A percentile compares a stretch with the other conserved stretches of the same genome.
Conservation (phyloP, 768 basidiomycete genomes). For the Dioszegia aurantiaca region DNA sequence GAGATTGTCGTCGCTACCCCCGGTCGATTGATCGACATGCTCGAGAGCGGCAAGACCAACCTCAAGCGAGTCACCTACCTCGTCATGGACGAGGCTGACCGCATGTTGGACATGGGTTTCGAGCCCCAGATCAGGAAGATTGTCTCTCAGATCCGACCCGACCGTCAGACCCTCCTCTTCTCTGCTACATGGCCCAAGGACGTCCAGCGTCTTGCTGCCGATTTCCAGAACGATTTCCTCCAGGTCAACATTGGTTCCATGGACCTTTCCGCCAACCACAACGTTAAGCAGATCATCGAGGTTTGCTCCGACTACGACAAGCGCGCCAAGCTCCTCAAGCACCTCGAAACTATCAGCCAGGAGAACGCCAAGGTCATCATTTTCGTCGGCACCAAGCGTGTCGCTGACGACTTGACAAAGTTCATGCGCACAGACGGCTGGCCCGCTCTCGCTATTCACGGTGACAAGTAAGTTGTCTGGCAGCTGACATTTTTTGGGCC, state of each 20-base stretch:
- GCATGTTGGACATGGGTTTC: conserved; percentile 99
- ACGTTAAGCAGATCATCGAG: conserved; percentile 92
- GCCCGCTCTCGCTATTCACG: conserved; percentile 99
- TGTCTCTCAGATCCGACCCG: conserved; percentile 92
- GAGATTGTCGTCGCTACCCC: conserved; percentile 99
- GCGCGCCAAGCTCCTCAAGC: conserved; percentile 90
- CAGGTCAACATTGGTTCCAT: conserved; percentile 99
- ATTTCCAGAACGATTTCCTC: conserved; percentile 93
- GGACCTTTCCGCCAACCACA: conserved; percentile 97
- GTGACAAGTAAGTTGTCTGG: conserved; percentile 69
- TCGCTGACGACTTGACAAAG: conserved; percentile 98
- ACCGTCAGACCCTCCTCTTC: conserved; percentile 98
- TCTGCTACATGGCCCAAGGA: conserved; percentile 99
- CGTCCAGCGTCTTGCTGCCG: conserved; percentile 95
- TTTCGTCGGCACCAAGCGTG: conserved; percentile 95
- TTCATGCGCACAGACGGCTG: conserved; percentile 90
- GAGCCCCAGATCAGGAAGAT: conserved; percentile 99
- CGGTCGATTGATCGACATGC: conserved; percentile 97
- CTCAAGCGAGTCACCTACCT: conserved; percentile 93
- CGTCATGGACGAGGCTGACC: conserved; percentile 99
- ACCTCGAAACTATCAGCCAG: conserved; percentile 90
- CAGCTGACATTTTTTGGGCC: neutral
- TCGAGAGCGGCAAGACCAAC: conserved; percentile 94
- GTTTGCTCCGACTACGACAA: conserved; percentile 98
- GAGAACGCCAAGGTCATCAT: conserved; percentile 99